These are phyloP conservation scores for Mortierella sp. DNA, from an alignment of 371 early-diverging fungal genomes.

Conservation along the genomic window DNA sequence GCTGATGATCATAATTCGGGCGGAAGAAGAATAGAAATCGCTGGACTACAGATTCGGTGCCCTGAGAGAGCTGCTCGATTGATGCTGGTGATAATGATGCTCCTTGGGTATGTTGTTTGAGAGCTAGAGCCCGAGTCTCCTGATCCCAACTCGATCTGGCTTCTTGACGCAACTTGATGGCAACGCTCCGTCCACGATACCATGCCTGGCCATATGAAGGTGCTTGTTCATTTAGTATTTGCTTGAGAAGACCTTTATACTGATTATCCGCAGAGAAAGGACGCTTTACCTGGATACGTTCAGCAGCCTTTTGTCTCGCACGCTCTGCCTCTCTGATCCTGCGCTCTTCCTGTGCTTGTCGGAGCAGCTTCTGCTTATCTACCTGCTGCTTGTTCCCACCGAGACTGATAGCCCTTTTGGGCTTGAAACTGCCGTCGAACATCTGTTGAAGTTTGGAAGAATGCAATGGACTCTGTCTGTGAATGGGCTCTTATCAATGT, in stretches of 20 bases:
- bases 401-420: constrained; percentile 80
- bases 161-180: constrained; percentile 47
- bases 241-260: not conserved
- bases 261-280: not conserved
- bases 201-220: constrained; percentile 47
- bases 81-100: not conserved
- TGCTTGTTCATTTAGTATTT: too few relatives aligned
- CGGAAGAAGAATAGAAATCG: constrained; percentile 55
- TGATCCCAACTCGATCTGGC: constrained; percentile 54
- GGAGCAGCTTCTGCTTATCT: constrained; percentile 73
- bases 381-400: constrained; percentile 75
- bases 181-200: constrained; percentile 58
- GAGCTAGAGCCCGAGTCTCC: constrained; percentile 9
- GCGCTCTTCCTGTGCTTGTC: constrained; percentile 81
- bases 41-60: constrained; percentile 5
- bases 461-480: too few relatives aligned
- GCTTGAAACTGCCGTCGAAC: constrained; percentile 81
- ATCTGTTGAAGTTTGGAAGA: constrained; percentile 8
- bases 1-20: constrained; percentile 27
- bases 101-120: not conserved
- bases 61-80: constrained; percentile 13
- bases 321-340: constrained; percentile 79
- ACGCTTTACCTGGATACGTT: constrained; percentile 70
- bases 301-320: constrained; percentile 63
- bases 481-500: too few relatives aligned